Base-by-base conservation (phyloP, 805 yeast species). In the Candida maris region DNA sequence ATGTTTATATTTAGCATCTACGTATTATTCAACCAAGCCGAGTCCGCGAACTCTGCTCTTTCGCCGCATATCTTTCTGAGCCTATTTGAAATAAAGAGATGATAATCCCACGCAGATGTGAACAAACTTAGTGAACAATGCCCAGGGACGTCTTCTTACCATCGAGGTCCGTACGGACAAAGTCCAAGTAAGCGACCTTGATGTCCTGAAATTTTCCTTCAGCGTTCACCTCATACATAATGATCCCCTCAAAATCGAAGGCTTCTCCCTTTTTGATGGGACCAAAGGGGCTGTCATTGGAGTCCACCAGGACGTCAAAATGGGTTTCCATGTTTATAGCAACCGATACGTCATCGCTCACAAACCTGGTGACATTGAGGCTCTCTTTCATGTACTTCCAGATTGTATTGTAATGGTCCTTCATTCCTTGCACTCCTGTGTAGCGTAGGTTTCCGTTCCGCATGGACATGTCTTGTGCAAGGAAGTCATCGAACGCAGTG, bases 401-500 rank as follows among this genome's bases (percentile, higher is more conserved):
- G 19, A 31, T 31, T 19, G 20, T 31, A 8, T n/a, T 14, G 27
- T 31, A 31, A 13, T 31, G 34, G 18, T 31, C 34, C 17, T 31
- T 31, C 34, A 31, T 31, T 6, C 34, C 34, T 19, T 19, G 26
- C 9, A 31, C 34, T 19, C 34, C 34, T 6, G 27, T 31, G 16
- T 31, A 31, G 5, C 19, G 15, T 7, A 31, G 34, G 17, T 31
- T 31, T n/a, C 34, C 34, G 14, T 31, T 31, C 9, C 27, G 34
- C 34, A 31, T 31, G 18, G 26, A 21, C 34, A 31, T 31, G 18
- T 31, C 17, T 6, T 31, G 19, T 4, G 34, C 26, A 5, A 31
- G 27, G 14, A 14, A 31, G 6, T 31, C 27, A 17, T 31, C 34
- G 16, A 31, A 31, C 5, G 34, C 34, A 10, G 32, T 25, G 8